Percentiles rank a stretch among this genome's conserved stretches.
Conservation (phyloP, 192 early-diverging fungal species). For the Martensiomyces pterosporus region DNA sequence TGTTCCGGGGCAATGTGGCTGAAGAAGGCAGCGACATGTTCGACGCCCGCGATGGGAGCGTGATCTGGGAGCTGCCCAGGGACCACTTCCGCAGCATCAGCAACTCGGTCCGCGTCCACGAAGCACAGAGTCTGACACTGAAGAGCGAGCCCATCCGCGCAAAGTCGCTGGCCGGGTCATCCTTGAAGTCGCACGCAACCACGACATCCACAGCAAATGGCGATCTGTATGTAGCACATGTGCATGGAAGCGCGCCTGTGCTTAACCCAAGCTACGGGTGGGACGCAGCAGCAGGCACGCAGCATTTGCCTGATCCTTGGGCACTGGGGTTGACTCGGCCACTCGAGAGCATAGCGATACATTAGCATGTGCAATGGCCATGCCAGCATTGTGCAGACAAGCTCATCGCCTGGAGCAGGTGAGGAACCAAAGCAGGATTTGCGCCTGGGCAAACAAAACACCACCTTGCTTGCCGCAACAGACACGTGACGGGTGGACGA, state of each 20-base stretch:
- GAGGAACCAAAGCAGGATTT: no score
- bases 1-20: constrained; percentile 13
- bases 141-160: constrained; percentile 8
- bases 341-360: neutral
- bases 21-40: constrained; percentile 15
- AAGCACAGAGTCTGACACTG: constrained; percentile 13
- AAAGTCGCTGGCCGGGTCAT: constrained; percentile 21
- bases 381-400: no score
- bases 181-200: constrained; percentile 14
- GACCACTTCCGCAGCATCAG: constrained; percentile 40
- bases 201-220: constrained; percentile 5
- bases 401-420: no score
- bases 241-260: constrained; percentile 32
- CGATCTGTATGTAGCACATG: constrained; percentile 27
- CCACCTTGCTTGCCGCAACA: no score
- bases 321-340: neutral
- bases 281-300: constrained; percentile 3
- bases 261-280: constrained; percentile 42
- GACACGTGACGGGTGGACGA: no score
- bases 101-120: constrained; percentile 22
- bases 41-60: constrained; percentile 19
- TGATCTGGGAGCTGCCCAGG: constrained; percentile 39
- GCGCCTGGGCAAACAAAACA: no score
- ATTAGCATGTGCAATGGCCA: no score
- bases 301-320: neutral